Conservation (phyloP, 2,329 filamentous ascomycete species). For the Colletotrichum endophyticum region DNA sequence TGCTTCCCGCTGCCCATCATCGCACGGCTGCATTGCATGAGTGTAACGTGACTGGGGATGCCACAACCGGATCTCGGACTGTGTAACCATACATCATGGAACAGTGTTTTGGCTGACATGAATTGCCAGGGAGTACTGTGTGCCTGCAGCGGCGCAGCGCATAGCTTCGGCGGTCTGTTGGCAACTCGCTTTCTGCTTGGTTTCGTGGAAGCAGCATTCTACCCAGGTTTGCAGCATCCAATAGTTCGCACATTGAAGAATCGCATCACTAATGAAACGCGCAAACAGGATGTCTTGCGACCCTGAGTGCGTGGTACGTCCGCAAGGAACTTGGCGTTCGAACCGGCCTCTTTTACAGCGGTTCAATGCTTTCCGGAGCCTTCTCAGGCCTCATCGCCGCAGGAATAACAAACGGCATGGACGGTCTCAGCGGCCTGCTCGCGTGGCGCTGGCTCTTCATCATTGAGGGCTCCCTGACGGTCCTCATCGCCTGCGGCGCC, state of each 20-base stretch:
- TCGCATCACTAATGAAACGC: neutral
- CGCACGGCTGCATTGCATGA: neutral
- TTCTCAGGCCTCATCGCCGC: constrained; percentile 26
- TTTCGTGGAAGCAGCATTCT: constrained; percentile 20
- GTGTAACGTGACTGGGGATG: neutral
- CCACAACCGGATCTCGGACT: neutral
- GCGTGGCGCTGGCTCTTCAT: constrained; percentile 60
- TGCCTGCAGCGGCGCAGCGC: constrained; percentile 14
- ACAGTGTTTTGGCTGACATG: neutral
- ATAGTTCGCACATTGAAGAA: neutral
- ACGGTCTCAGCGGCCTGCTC: constrained; percentile 1
- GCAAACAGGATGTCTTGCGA: constrained; percentile 1
- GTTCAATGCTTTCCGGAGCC: constrained; percentile 24
- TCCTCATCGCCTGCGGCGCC: constrained; percentile 46
- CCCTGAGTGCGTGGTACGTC: constrained; percentile 16
- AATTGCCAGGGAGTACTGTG: constrained; percentile 8
- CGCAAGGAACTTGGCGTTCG: constrained; percentile 15
- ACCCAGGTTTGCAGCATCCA: constrained; percentile 31
- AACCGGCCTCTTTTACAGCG: constrained; percentile 17
- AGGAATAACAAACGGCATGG: constrained; percentile 20
- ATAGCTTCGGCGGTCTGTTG: constrained; percentile 3
- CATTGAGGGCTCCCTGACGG: constrained; percentile 34
- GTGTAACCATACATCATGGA: neutral
- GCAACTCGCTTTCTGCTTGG: constrained; percentile 14
- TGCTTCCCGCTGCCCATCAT: neutral